Evolutionary conservation across 768 basidiomycete species (phyloP).

Genomic region (Chalciporus chontae): DNA sequence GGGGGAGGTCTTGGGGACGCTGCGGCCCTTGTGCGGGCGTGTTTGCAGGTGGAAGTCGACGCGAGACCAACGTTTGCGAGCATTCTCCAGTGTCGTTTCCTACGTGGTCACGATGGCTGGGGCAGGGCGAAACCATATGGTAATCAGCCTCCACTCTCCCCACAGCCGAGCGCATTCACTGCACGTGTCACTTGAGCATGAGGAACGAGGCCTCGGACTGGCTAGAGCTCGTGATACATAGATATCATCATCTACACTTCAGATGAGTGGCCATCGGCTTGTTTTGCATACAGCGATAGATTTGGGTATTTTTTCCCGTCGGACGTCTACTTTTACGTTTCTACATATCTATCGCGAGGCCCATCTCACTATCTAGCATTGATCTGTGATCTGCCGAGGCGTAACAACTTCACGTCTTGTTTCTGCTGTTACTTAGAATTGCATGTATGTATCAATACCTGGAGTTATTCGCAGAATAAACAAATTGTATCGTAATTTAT

Average conservation of each 20-base stretch:
- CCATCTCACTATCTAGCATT: conserved; percentile 10
- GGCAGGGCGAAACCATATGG: conserved; percentile 34
- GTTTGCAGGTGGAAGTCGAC: conserved; percentile 74
- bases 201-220: conserved; percentile 12
- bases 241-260: conserved; percentile 1
- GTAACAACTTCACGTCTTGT: conserved; percentile 8
- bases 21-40: conserved; percentile 76
- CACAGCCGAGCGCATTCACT: conserved; percentile 33
- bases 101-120: conserved; percentile 80
- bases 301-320: conserved; percentile 7
- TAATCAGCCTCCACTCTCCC: conserved; percentile 19
- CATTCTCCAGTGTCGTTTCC: conserved; percentile 75
- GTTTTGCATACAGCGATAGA: conserved; percentile 12
- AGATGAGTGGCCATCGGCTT: background rate
- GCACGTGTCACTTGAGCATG: conserved; percentile 23
- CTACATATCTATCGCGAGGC: conserved; percentile 9
- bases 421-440: conserved; percentile 2
- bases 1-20: conserved; percentile 85
- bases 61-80: conserved; percentile 85
- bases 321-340: conserved; percentile 6
- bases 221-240: conserved; percentile 5
- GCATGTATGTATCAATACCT: conserved; percentile 16
- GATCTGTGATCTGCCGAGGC: conserved; percentile 8
- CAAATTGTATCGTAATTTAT: too few relatives aligned
- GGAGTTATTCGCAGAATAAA: background rate